phyloP scores from a whole-genome alignment of 2,329 filamentous ascomycete genomes.

The Fusarium newnesense region DNA sequence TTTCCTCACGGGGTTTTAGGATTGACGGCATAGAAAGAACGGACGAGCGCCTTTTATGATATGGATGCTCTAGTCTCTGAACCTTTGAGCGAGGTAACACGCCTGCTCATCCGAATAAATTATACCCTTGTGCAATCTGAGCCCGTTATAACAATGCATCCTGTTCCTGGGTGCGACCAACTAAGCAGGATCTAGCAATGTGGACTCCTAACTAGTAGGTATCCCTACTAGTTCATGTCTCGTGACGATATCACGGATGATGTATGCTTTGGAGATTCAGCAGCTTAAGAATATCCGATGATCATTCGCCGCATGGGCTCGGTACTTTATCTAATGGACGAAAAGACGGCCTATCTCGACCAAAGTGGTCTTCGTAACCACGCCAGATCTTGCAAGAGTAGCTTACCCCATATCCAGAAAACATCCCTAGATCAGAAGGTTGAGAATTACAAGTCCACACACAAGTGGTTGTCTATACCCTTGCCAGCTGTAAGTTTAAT shows the following conservation, averaged over 20 bases:
- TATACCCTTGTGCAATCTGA: conserved; percentile 12
- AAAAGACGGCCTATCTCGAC: neutral
- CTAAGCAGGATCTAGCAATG: neutral
- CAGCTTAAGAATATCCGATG: neutral
- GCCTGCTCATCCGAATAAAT: conserved; percentile 22
- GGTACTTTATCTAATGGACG: neutral
- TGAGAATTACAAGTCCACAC: neutral
- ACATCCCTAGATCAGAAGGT: neutral
- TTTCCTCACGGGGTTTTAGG: conserved; percentile 24
- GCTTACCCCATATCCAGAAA: neutral
- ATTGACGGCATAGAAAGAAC: conserved; percentile 29
- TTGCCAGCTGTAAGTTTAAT: neutral
- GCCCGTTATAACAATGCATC: neutral
- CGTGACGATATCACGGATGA: neutral
- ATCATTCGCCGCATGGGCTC: neutral
- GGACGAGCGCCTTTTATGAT: conserved; percentile 9
- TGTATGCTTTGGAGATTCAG: neutral
- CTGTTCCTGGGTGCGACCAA: neutral
- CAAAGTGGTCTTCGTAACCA: neutral
- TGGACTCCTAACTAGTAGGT: neutral
- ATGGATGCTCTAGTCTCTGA: conserved; percentile 20
- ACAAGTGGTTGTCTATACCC: neutral
- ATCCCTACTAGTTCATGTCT: neutral
- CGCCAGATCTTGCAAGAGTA: neutral
- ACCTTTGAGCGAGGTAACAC: conserved; percentile 6